Evolutionary conservation across 805 yeast genomes (phyloP), one percentile per base, ranked within the genome.

Genomic region (Clavispora carvajalis): DNA sequence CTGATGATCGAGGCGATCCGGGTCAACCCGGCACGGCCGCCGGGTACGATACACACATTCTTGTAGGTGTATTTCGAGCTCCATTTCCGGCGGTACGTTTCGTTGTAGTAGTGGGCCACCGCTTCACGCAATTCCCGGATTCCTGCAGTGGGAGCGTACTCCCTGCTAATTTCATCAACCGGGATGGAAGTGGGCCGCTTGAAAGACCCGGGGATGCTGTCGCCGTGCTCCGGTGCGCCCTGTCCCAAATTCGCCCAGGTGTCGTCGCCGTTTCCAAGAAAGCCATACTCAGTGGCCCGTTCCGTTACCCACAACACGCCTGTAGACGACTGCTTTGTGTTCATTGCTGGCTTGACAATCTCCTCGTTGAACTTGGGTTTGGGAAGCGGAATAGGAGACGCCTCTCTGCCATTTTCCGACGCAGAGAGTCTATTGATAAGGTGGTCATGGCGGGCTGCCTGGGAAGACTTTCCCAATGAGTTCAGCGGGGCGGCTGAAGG

Each of bases 251-350:
- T 77, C 28, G 79, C 76, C 82, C 82, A 77, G 10, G 64, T 62
- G 16, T 46, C 49, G 41, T 58, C 61, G 34, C 60, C 60, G 37
- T 65, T 69, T 7, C 62, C 60, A 36, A 63, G 55, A 52, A 63
- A 77, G 0, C 83, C 83, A 53, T 77, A 73, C 45, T 74, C 81
- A 33, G 62, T 58, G 22, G 83, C 83, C 45, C 81, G 63, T 51
- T 77, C 82, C 1, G 83, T 77, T 40, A 76, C 76, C 83, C 83
- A 77, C 38, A 77, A 69, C 24, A 77, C 83, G 41, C 83, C 83
- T 0, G 83, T 77, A 10, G 80, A 75, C 10, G 79, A 73, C 49
- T 77, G 80, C 41, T 69, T 67, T 25, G 76, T 73, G 58, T 77
- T 78, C 65, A 77, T 59, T 7, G 81, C 83, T 5, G 83, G 83